Conservation (phyloP, 2,329 filamentous ascomycete species). For the Ophiostoma ulmi region DNA sequence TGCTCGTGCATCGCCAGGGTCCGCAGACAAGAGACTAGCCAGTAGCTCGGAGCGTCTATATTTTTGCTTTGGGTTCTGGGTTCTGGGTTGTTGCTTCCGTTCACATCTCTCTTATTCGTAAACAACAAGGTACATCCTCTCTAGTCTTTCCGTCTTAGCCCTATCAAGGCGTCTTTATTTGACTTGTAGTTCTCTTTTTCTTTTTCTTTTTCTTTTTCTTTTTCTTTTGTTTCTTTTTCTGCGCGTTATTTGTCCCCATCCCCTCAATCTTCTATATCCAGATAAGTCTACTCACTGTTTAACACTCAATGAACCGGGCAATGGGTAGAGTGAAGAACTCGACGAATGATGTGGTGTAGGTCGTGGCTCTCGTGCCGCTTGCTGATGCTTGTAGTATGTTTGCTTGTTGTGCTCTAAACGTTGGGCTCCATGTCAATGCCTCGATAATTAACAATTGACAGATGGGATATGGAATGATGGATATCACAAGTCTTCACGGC, state of each 20-base stretch:
- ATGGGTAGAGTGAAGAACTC: not conserved
- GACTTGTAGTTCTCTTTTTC: not conserved
- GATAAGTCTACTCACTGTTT: not conserved
- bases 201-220: not conserved
- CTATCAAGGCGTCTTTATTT: not conserved
- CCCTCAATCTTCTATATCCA: not conserved
- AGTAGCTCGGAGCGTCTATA: not conserved
- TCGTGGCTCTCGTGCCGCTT: not conserved
- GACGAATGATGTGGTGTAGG: not conserved
- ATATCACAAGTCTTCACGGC: not conserved
- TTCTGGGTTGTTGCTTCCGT: not conserved
- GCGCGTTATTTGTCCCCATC: too few relatives aligned
- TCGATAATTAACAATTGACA: not conserved
- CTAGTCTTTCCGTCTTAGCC: not conserved
- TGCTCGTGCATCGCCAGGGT: conserved; percentile 16
- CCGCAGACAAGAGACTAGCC: conserved; percentile 1
- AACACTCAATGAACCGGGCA: not conserved
- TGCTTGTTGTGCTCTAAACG: not conserved
- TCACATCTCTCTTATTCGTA: not conserved
- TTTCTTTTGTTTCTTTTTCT: not conserved
- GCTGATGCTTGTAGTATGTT: not conserved
- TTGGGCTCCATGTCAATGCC: not conserved
- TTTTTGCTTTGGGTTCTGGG: not conserved
- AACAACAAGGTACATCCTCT: not conserved
- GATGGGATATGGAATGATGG: not conserved